Base-by-base conservation (phyloP, 345 rosid genomes). In the Hypericum perforatum region DNA sequence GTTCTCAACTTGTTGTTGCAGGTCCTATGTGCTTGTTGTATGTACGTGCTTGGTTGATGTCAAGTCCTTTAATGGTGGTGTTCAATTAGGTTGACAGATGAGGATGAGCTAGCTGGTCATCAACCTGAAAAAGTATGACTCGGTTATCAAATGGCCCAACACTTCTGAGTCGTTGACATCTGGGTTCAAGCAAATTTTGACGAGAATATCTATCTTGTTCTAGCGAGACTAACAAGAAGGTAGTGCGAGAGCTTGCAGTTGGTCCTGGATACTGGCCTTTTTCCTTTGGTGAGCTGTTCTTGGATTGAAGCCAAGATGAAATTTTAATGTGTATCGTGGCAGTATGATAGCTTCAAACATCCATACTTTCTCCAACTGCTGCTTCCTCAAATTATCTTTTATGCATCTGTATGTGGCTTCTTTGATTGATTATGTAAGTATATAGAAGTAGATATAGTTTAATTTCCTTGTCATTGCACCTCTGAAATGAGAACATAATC, bases 121-220 rank as follows among this genome's bases (percentile, higher is more conserved):
- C 8, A 91, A 76, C 73, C 60, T 91, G 80, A 91, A 84, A 73
- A 91, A 87, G 77, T 85, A 76, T 59, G 87, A 81, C 53, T 84
- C 85, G 0, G 81, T 77, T 29, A 73, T 84, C 74, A 82, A 86
- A 69, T 91, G 96, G 92, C 95, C 95, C 48, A 87, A 84, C 64
- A 74, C 84, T 75, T 96, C 0, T 84, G 92, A 86, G 40, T 91
- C 98, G 39, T 67, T 84, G 69, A 72, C 95, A 48, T 81, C 82
- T 9, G 94, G 84, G 39, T 70, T 82, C 37, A 55, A 65, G 81
- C 95, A 91, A 60, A 82, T 91, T 13, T 82, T 91, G 36, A 80
- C 79, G 78, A 92, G 98, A 45, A 70, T 92, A 32, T 86, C 96
- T 11, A 72, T 84, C 56, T 91, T 74, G 78, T 70, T 76, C 82